Evolutionary conservation across 192 early-diverging fungal genomes (phyloP).

Genomic region (Coemansia sp.): DNA sequence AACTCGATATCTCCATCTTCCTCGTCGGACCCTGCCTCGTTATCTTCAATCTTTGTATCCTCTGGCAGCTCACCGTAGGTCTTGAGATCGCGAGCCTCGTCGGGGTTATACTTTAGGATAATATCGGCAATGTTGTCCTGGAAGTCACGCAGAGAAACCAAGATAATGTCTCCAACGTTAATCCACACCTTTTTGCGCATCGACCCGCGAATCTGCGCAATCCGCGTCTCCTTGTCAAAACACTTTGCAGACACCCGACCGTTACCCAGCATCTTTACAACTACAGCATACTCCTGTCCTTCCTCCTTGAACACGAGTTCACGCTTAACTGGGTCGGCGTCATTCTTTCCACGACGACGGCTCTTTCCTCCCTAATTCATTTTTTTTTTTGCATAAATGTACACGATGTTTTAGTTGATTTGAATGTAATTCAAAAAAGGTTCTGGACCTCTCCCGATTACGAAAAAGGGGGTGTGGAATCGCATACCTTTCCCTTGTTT

Average conservation of each 20-base stretch:
- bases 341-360: slow-evolving; percentile 94
- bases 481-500: slow-evolving; percentile 93
- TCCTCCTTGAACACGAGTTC: slow-evolving; percentile 97
- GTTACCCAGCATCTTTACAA: slow-evolving; percentile 95
- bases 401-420: neutral
- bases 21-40: slow-evolving; percentile 44
- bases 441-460: neutral
- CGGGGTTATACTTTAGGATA: slow-evolving; percentile 93
- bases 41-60: slow-evolving; percentile 55
- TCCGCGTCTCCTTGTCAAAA: slow-evolving; percentile 83
- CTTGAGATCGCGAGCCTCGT: slow-evolving; percentile 92
- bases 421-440: neutral
- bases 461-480: neutral
- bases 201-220: slow-evolving; percentile 95
- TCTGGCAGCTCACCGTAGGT: slow-evolving; percentile 95
- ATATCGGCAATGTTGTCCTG: slow-evolving; percentile 94
- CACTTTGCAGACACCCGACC: slow-evolving; percentile 89
- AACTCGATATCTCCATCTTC: slow-evolving; percentile 88
- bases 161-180: slow-evolving; percentile 84
- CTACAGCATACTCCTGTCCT: slow-evolving; percentile 96
- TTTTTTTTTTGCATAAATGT: neutral
- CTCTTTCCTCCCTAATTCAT: slow-evolving; percentile 73
- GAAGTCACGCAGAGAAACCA: slow-evolving; percentile 88
- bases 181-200: slow-evolving; percentile 99
- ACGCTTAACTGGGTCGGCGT: slow-evolving; percentile 86